Conservation (phyloP, 1,284 basidiomycete genomes). For the Anthracocystis setariae region DNA sequence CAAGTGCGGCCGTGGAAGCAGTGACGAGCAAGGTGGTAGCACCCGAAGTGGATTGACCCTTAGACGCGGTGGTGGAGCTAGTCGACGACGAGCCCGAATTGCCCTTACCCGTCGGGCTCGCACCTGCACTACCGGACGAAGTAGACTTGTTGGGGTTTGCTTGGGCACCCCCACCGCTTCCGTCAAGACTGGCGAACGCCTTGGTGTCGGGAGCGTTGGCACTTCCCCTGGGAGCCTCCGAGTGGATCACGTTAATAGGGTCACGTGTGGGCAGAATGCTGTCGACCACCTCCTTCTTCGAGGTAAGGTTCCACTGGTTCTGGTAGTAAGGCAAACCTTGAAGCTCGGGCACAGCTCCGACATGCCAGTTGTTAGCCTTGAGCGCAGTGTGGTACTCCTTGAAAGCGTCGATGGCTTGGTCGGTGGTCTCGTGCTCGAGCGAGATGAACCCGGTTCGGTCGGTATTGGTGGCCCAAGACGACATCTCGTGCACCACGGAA, state of each 20-base stretch:
- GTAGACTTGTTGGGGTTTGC: conserved; percentile 15
- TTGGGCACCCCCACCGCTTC: conserved; percentile 17
- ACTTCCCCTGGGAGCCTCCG: conserved; percentile 39
- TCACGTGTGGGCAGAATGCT: conserved; percentile 45
- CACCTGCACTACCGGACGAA: background rate
- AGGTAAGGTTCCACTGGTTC: conserved; percentile 55
- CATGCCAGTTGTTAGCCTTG: conserved; percentile 43
- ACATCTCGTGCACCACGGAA: conserved; percentile 41
- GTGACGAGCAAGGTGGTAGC: conserved; percentile 17
- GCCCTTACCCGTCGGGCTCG: background rate
- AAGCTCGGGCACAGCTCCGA: conserved; percentile 47
- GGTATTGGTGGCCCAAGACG: conserved; percentile 36
- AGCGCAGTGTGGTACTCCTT: conserved; percentile 42
- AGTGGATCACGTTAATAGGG: conserved; percentile 44
- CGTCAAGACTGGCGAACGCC: conserved; percentile 40
- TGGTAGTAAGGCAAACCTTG: conserved; percentile 58
- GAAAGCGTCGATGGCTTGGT: conserved; percentile 58
- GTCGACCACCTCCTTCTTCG: conserved; percentile 30
- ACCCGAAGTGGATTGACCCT: conserved; percentile 32
- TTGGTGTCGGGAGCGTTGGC: conserved; percentile 38
- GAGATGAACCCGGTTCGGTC: conserved; percentile 56
- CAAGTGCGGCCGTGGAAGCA: conserved; percentile 32
- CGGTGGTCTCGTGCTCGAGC: conserved; percentile 62
- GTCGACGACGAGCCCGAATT: background rate
- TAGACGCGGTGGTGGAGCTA: conserved; percentile 9